These are phyloP conservation scores for Tilletiopsis washingtonensis DNA, from an alignment of 1,284 basidiomycete genomes.

Conservation along the genomic window DNA sequence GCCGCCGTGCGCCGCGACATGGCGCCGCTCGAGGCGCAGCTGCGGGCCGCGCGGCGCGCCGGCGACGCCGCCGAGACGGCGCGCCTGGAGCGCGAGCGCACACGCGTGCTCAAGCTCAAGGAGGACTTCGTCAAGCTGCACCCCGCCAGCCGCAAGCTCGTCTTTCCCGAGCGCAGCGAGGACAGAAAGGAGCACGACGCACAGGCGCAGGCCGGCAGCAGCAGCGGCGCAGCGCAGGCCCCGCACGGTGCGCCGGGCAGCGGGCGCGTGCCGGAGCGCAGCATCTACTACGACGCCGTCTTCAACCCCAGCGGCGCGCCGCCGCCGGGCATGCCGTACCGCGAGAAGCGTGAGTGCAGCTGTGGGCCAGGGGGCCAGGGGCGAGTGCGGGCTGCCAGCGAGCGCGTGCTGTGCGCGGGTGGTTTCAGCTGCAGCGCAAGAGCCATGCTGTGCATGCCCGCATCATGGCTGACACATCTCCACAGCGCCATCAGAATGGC, in stretches of 20 bases:
- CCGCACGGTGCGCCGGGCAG: background rate
- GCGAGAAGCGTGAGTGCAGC: conserved; percentile 54
- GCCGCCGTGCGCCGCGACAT: conserved; percentile 1
- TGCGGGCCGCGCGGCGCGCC: too few relatives aligned
- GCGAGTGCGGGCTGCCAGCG: too few relatives aligned
- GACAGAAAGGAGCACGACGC: conserved; percentile 4
- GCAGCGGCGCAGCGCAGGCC: conserved; percentile 54
- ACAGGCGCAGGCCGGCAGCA: conserved; percentile 13
- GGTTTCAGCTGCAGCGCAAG: too few relatives aligned
- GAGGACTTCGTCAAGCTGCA: conserved; percentile 12
- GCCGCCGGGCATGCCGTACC: conserved; percentile 90
- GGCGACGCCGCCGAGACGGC: background rate
- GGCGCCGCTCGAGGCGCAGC: background rate
- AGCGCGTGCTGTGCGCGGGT: too few relatives aligned
- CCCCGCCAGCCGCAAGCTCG: conserved; percentile 11
- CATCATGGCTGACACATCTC: background rate
- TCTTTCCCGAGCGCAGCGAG: conserved; percentile 49
- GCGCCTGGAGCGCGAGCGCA: conserved; percentile 6
- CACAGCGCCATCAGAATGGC: background rate
- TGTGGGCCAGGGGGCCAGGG: too few relatives aligned
- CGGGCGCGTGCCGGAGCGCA: conserved; percentile 50
- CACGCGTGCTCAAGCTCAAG: conserved; percentile 14
- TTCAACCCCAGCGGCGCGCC: conserved; percentile 93
- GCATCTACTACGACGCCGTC: conserved; percentile 82
- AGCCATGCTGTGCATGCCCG: background rate